These are phyloP conservation scores for Vitis hybrid DNA, from an alignment of 177 flowering plant genomes.

Conservation along the genomic window DNA sequence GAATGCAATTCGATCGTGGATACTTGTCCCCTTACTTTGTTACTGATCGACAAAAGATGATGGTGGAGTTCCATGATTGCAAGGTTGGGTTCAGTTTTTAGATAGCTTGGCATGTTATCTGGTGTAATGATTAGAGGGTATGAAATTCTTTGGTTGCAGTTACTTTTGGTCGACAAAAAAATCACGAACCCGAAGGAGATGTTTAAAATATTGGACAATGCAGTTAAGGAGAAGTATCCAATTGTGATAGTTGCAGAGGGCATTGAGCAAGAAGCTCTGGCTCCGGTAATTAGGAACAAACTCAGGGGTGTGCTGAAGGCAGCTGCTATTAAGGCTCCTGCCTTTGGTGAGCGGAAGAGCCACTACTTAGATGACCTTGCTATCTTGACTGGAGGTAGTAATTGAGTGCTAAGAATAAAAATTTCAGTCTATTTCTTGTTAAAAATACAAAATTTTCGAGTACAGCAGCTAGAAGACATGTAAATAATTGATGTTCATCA, in stretches of 20 bases:
- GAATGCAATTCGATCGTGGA: constrained; percentile 95
- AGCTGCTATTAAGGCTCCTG: constrained; percentile 90
- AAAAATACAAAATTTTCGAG: too few species aligned
- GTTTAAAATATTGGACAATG: constrained; percentile 71
- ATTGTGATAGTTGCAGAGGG: constrained; percentile 79
- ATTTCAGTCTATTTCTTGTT: background rate
- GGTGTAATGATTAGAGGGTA: constrained; percentile 25
- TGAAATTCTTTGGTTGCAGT: constrained; percentile 49
- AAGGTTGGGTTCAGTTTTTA: constrained; percentile 44
- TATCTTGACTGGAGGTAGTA: constrained; percentile 82
- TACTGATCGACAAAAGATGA: constrained; percentile 63
- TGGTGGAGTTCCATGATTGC: constrained; percentile 69
- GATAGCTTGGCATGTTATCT: constrained; percentile 1
- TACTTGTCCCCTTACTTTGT: constrained; percentile 88
- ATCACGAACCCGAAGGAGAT: constrained; percentile 66
- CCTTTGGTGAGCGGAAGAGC: constrained; percentile 83
- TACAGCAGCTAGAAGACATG: too few species aligned
- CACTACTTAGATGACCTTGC: constrained; percentile 91
- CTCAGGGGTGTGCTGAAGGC: constrained; percentile 72
- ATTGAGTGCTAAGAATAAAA: background rate
- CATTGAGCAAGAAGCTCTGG: constrained; percentile 81
- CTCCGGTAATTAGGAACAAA: constrained; percentile 83
- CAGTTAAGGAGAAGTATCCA: constrained; percentile 76
- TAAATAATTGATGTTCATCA: too few species aligned
- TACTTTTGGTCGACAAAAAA: constrained; percentile 89